phyloP scores from a whole-genome alignment of 345 rosid species.

The Cardiospermum halicacabum region DNA sequence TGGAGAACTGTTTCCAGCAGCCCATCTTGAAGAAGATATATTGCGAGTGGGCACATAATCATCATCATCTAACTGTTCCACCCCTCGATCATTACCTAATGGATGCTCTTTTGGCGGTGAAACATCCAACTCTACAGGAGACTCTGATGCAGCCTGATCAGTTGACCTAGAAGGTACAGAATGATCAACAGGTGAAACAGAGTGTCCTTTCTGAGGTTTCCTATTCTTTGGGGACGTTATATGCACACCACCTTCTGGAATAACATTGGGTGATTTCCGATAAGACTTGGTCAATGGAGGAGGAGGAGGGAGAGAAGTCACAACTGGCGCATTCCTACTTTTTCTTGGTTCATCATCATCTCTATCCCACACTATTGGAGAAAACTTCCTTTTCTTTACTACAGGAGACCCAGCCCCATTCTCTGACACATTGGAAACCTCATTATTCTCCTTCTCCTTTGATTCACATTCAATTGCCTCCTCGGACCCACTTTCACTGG shows the following conservation, averaged over 20 bases:
- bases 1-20: conserved; percentile 80
- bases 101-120: conserved; percentile 36
- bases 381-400: conserved; percentile 87
- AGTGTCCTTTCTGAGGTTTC: conserved; percentile 17
- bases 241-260: conserved; percentile 32
- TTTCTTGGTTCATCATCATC: conserved; percentile 50
- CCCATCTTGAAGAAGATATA: conserved; percentile 98
- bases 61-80: conserved; percentile 49
- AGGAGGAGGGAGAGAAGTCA: conserved; percentile 47
- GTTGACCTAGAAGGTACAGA: conserved; percentile 24
- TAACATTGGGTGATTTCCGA: conserved; percentile 36
- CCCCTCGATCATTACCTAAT: conserved; percentile 36
- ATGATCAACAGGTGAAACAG: conserved; percentile 30
- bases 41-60: conserved; percentile 74
- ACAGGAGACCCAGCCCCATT: conserved; percentile 39
- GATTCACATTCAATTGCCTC: conserved; percentile 54
- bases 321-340: conserved; percentile 34
- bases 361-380: conserved; percentile 97
- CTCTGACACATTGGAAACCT: conserved; percentile 36
- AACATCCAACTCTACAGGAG: conserved; percentile 32
- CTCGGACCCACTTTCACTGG: conserved; percentile 97
- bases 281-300: conserved; percentile 47
- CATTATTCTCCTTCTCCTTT: conserved; percentile 37
- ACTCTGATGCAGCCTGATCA: conserved; percentile 21
- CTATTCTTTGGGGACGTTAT: conserved; percentile 35